Evolutionary conservation across 1,284 basidiomycete species (phyloP).

Genomic region (Malassezia nana): DNA sequence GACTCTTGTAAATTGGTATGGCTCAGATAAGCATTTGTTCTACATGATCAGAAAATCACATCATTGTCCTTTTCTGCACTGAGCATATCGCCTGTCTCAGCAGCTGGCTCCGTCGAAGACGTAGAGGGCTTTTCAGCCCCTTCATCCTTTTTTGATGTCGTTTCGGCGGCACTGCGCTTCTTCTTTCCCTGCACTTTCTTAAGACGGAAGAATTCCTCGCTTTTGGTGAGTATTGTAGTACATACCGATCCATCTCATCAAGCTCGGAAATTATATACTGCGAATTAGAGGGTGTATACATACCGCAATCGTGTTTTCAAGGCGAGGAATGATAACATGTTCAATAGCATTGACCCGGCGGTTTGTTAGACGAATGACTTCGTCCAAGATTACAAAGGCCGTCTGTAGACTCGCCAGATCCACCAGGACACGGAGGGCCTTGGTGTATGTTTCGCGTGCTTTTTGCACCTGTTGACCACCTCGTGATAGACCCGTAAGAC

Average conservation of each 20-base stretch:
- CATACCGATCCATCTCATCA: constrained; percentile 42
- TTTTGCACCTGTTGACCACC: constrained; percentile 93
- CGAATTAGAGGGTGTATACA: neutral
- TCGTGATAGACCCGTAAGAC: constrained; percentile 89
- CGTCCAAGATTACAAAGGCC: constrained; percentile 95
- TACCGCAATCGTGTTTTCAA: constrained; percentile 86
- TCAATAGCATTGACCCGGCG: constrained; percentile 97
- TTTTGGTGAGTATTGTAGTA: neutral
- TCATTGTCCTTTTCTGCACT: constrained; percentile 44
- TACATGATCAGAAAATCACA: constrained; percentile 38
- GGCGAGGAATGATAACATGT: constrained; percentile 85
- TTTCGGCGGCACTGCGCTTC: constrained; percentile 19
- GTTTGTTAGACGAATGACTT: constrained; percentile 96
- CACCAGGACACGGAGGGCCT: constrained; percentile 90
- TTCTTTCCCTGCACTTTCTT: constrained; percentile 43
- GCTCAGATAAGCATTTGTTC: neutral
- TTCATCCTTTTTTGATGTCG: constrained; percentile 16
- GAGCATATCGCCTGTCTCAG: constrained; percentile 28
- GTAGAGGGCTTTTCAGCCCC: neutral
- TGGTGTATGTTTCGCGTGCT: constrained; percentile 88
- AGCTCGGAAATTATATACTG: constrained; percentile 44
- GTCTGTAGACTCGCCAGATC: constrained; percentile 87
- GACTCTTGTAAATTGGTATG: constrained; percentile 2
- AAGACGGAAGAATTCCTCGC: constrained; percentile 47
- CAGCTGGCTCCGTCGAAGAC: constrained; percentile 5